Evolutionary conservation across 768 basidiomycete genomes (phyloP).

Genomic region (Lanmaoa pseudosensibilis): DNA sequence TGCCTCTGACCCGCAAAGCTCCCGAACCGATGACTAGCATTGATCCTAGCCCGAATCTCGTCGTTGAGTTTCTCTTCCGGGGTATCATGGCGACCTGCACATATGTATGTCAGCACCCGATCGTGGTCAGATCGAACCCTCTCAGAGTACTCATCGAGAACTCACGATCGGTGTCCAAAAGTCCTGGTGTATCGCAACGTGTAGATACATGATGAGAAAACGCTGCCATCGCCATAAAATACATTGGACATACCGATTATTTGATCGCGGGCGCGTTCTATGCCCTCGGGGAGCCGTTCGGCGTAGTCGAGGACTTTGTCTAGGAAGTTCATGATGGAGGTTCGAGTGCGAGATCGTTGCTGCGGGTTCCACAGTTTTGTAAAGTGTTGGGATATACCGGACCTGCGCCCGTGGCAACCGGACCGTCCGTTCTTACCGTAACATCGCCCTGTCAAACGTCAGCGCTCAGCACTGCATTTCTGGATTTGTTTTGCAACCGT

Average conservation of each 20-base stretch:
- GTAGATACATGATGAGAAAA: constrained; percentile 1
- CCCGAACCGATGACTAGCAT: constrained; percentile 74
- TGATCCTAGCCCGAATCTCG: constrained; percentile 70
- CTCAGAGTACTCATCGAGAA: neutral
- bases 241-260: constrained; percentile 32
- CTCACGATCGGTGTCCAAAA: constrained; percentile 38
- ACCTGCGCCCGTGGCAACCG: no score
- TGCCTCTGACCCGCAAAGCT: constrained; percentile 77
- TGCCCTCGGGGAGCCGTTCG: constrained; percentile 38
- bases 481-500: neutral
- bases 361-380: neutral
- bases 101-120: neutral
- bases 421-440: neutral
- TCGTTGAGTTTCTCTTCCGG: constrained; percentile 73
- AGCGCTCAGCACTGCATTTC: neutral
- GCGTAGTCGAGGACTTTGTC: constrained; percentile 38
- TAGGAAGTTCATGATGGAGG: constrained; percentile 41
- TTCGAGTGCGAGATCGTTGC: neutral
- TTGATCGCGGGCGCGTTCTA: constrained; percentile 37
- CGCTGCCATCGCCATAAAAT: neutral
- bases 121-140: neutral
- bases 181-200: constrained; percentile 21
- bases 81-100: constrained; percentile 66
- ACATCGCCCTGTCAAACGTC: constrained; percentile 6
- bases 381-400: no score